Evolutionary conservation across 108 stramenopile species (phyloP).

Genomic region (Cylindrotheca fusiformis): DNA sequence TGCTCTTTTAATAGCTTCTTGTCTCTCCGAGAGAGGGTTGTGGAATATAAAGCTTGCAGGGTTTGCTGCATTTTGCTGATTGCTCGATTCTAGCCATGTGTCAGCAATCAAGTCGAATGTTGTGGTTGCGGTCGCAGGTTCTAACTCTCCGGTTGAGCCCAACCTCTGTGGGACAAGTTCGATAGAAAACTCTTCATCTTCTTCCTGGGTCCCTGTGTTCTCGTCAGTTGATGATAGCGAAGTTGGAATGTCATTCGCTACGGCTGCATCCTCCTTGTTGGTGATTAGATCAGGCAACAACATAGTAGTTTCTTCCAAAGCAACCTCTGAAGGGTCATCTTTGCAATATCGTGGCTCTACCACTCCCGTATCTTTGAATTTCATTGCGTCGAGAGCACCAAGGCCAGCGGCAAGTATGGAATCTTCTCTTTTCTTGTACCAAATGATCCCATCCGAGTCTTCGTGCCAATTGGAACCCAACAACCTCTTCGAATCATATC

Average conservation of each 20-base stretch:
- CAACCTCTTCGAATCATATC: constrained; percentile 19
- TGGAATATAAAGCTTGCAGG: background rate
- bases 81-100: constrained; percentile 19
- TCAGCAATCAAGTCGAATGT: constrained; percentile 30
- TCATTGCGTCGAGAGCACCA: constrained; percentile 32
- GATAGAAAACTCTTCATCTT: constrained; percentile 27
- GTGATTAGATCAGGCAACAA: background rate
- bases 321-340: constrained; percentile 25
- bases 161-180: constrained; percentile 24
- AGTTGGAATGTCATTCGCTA: background rate
- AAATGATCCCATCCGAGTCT: constrained; percentile 3
- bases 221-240: background rate
- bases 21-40: background rate
- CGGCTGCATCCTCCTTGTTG: too few species aligned
- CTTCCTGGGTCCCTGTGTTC: constrained; percentile 11
- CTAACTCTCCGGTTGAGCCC: background rate
- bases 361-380: constrained; percentile 16
- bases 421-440: constrained; percentile 31
- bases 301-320: too few species aligned
- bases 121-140: constrained; percentile 2
- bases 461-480: background rate
- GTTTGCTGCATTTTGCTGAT: background rate
- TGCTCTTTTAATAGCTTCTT: constrained; percentile 21
- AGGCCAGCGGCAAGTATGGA: constrained; percentile 39
- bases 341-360: constrained; percentile 34